Conservation (phyloP, 148 eudicot genomes). For the Hydrangea macrophylla region DNA sequence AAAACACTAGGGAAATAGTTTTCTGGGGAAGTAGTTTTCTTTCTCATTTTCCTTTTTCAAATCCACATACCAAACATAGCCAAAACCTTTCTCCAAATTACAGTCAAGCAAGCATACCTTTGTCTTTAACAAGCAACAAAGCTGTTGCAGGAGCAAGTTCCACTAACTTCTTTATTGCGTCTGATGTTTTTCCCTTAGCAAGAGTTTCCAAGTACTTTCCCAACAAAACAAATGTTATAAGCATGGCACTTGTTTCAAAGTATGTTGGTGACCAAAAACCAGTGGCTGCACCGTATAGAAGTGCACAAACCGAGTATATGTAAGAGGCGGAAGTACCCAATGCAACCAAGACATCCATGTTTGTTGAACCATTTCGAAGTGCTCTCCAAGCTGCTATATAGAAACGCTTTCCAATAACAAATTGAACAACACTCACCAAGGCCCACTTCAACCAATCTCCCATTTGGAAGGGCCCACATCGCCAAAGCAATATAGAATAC, state of each 20-base stretch:
- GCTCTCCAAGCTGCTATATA: constrained; percentile 95
- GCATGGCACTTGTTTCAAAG: constrained; percentile 96
- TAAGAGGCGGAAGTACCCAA: constrained; percentile 96
- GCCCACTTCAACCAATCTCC: constrained; percentile 96
- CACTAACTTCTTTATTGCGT: constrained; percentile 88
- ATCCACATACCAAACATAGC: too few species aligned
- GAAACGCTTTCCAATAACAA: constrained; percentile 91
- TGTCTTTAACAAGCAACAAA: constrained; percentile 66
- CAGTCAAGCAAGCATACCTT: constrained; percentile 37
- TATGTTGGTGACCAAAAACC: constrained; percentile 95
- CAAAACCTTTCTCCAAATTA: not conserved
- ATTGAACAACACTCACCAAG: constrained; percentile 76
- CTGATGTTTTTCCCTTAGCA: constrained; percentile 97
- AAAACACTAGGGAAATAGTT: too few species aligned
- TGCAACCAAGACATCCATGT: constrained; percentile 98
- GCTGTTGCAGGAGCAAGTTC: constrained; percentile 97
- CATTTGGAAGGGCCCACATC: constrained; percentile 91
- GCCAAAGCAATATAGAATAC: constrained; percentile 77
- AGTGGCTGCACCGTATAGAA: constrained; percentile 81
- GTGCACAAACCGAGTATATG: constrained; percentile 85
- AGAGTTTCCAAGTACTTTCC: constrained; percentile 91
- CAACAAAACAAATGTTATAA: constrained; percentile 87
- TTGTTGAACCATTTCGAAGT: constrained; percentile 84
- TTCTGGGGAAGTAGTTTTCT: too few species aligned
- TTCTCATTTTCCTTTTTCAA: too few species aligned